A percentile compares a stretch with the other conserved stretches of the same genome.
These are phyloP conservation scores for Phalaenopsis aphrodite DNA, from an alignment of 106 monocot genomes.

Conservation along the genomic window DNA sequence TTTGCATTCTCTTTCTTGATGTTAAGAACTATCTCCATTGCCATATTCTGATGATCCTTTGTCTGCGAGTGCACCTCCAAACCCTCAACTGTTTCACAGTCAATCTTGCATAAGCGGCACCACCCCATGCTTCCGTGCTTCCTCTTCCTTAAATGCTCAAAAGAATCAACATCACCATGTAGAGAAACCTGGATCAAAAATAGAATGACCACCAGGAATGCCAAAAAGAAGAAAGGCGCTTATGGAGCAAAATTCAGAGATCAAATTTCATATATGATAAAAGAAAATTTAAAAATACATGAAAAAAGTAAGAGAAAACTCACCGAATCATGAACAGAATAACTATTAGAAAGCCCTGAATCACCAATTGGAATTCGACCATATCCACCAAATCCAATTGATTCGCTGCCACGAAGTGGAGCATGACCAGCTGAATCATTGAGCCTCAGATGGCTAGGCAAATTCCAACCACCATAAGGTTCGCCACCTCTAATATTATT, in stretches of 20 bases:
- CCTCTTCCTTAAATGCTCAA: conserved; percentile 54
- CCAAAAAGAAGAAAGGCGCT: not conserved
- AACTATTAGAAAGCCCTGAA: conserved; percentile 12
- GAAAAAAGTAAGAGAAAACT: conserved; percentile 6
- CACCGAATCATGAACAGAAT: conserved; percentile 22
- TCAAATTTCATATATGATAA: not conserved
- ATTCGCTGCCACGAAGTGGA: conserved; percentile 7
- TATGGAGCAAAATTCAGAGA: not conserved
- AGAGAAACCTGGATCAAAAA: conserved; percentile 17
- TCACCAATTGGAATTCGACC: conserved; percentile 24
- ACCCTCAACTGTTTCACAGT: conserved; percentile 78
- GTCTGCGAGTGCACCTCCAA: conserved; percentile 79
- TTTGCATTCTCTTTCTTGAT: conserved; percentile 69
- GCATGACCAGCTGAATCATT: conserved; percentile 8
- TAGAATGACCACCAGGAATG: not conserved
- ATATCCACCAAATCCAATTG: conserved; percentile 17
- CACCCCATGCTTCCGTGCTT: conserved; percentile 48
- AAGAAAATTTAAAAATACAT: not conserved
- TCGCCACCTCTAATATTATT: not conserved
- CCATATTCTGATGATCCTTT: conserved; percentile 80
- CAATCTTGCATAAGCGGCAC: conserved; percentile 84
- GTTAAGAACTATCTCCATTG: conserved; percentile 80
- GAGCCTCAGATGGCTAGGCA: conserved; percentile 1
- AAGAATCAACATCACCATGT: conserved; percentile 28
- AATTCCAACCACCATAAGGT: conserved; percentile 1